Percentiles rank a stretch among this genome's conserved stretches.
Conservation (phyloP, 1,139 yeast genomes). For the Yamadazyma dendronema region DNA sequence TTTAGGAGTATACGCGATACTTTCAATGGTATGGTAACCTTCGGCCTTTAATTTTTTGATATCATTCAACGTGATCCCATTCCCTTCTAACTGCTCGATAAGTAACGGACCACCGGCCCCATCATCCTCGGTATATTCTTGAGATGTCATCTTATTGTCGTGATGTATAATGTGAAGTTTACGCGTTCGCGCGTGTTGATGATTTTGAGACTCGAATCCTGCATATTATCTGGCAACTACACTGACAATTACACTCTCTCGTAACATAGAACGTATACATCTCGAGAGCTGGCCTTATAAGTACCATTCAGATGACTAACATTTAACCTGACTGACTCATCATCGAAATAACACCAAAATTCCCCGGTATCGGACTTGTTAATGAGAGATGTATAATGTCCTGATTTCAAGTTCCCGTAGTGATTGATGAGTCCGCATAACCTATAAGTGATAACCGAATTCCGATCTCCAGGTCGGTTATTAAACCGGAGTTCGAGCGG, state of each 20-base stretch:
- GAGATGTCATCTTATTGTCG: slow-evolving; percentile 13
- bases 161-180: too few species aligned
- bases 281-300: slow-evolving; percentile 48
- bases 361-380: slow-evolving; percentile 39
- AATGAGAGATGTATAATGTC: slow-evolving; percentile 71
- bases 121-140: slow-evolving; percentile 28
- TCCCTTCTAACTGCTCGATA: slow-evolving; percentile 61
- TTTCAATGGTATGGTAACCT: slow-evolving; percentile 87
- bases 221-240: neutral
- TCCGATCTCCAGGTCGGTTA: slow-evolving; percentile 26
- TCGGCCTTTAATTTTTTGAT: slow-evolving; percentile 76
- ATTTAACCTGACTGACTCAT: slow-evolving; percentile 54
- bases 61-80: slow-evolving; percentile 82
- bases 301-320: slow-evolving; percentile 47
- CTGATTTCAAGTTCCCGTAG: slow-evolving; percentile 66
- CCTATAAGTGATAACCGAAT: slow-evolving; percentile 47
- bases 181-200: slow-evolving; percentile 1
- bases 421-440: slow-evolving; percentile 67
- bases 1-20: slow-evolving; percentile 87
- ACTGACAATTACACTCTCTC: slow-evolving; percentile 40
- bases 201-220: neutral
- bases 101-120: slow-evolving; percentile 41
- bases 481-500: slow-evolving; percentile 49
- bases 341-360: slow-evolving; percentile 73
- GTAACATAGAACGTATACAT: slow-evolving; percentile 74